Evolutionary conservation across 495 filamentous ascomycete genomes (phyloP).

Genomic region (Letharia lupina): DNA sequence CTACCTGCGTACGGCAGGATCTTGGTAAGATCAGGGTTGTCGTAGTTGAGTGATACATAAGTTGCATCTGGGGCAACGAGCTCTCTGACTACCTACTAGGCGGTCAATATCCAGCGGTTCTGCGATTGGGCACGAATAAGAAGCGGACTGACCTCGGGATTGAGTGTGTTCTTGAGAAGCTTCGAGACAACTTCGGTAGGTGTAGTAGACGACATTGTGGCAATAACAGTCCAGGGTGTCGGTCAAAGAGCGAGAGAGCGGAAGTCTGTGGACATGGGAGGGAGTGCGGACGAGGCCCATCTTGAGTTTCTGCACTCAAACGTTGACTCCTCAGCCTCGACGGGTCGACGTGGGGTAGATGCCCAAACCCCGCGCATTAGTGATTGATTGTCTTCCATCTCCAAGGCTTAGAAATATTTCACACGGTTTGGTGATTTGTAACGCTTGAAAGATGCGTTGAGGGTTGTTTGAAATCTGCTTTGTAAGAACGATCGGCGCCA

Average conservation of each 20-base stretch:
- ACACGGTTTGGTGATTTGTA: background rate
- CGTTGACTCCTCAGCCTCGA: background rate
- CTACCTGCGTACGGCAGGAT: conserved; percentile 23
- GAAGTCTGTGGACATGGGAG: background rate
- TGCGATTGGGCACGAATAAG: background rate
- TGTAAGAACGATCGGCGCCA: background rate
- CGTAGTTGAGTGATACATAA: conserved; percentile 23
- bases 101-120: background rate
- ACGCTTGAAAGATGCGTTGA: background rate
- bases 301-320: background rate
- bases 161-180: conserved; percentile 1
- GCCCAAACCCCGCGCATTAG: background rate
- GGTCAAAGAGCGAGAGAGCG: background rate
- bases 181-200: background rate
- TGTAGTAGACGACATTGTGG: conserved; percentile 6
- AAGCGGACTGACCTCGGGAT: background rate
- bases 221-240: background rate
- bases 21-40: conserved; percentile 18
- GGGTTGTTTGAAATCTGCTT: background rate
- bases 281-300: background rate
- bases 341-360: background rate
- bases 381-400: background rate
- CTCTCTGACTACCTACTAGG: background rate
- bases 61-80: conserved; percentile 22
- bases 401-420: background rate